Percentiles rank a stretch among this genome's conserved stretches.
phyloP scores from a whole-genome alignment of 805 yeast genomes.

The Komagataella ulmi region DNA sequence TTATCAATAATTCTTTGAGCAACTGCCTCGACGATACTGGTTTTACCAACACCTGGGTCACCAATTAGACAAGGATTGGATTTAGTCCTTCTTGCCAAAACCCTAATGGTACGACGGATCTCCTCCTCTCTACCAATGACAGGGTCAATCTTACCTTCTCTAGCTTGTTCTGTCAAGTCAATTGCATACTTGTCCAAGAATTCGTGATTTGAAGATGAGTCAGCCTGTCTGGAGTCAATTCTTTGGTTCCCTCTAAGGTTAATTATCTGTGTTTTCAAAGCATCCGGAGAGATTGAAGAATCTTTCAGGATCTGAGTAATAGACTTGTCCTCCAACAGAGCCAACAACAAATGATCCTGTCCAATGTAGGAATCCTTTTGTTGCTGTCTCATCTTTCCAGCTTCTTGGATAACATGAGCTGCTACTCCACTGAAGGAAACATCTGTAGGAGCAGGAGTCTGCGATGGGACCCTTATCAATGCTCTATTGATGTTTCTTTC shows the following conservation, averaged over 20 bases:
- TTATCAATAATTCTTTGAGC: slow-evolving; percentile 94
- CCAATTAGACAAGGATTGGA: slow-evolving; percentile 95
- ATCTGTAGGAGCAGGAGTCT: slow-evolving; percentile 80
- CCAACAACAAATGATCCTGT: slow-evolving; percentile 85
- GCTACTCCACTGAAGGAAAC: slow-evolving; percentile 65
- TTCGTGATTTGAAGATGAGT: slow-evolving; percentile 73
- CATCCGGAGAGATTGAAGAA: slow-evolving; percentile 50
- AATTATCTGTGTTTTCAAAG: slow-evolving; percentile 64
- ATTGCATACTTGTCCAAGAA: slow-evolving; percentile 82
- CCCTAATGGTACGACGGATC: slow-evolving; percentile 88
- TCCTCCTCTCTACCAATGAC: slow-evolving; percentile 99
- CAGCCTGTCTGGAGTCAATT: slow-evolving; percentile 90
- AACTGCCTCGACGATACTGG: slow-evolving; percentile 96
- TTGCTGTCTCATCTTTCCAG: slow-evolving; percentile 65
- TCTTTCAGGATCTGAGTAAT: slow-evolving; percentile 65
- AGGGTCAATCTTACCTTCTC: slow-evolving; percentile 92
- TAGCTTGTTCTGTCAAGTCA: slow-evolving; percentile 87
- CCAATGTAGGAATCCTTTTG: slow-evolving; percentile 90
- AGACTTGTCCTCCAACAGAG: slow-evolving; percentile 67
- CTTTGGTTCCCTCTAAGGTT: slow-evolving; percentile 81
- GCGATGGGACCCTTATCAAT: slow-evolving; percentile 76
- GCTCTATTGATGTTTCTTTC: slow-evolving; percentile 72
- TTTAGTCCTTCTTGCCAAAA: slow-evolving; percentile 92
- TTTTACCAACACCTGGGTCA: slow-evolving; percentile 99
- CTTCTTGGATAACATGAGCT: slow-evolving; percentile 60